These are phyloP conservation scores for Saccharomyces mikatae DNA, from an alignment of 805 yeast genomes.

Conservation along the genomic window DNA sequence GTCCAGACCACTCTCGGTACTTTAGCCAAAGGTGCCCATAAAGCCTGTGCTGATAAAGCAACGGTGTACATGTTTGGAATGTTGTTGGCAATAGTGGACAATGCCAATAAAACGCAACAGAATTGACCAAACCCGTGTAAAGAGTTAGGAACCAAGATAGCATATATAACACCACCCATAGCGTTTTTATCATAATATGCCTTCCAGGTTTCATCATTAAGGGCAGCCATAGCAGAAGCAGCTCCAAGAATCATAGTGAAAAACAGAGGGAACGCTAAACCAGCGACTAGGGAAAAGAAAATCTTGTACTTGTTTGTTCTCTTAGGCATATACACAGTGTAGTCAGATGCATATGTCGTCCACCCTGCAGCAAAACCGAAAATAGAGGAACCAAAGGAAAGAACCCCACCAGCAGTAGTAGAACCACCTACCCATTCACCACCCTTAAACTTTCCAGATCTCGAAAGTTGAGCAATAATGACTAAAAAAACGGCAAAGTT, in stretches of 20 bases:
- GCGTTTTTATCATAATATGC: slow-evolving; percentile 45
- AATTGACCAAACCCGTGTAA: slow-evolving; percentile 85
- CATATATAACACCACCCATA: slow-evolving; percentile 76
- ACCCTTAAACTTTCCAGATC: slow-evolving; percentile 52
- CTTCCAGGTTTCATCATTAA: slow-evolving; percentile 38
- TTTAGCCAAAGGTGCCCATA: slow-evolving; percentile 61
- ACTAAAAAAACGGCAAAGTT: slow-evolving; percentile 63
- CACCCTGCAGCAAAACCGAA: slow-evolving; percentile 92
- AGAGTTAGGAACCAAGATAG: slow-evolving; percentile 68
- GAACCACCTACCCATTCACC: slow-evolving; percentile 48
- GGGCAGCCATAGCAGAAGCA: slow-evolving; percentile 69
- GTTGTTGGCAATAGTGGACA: slow-evolving; percentile 84
- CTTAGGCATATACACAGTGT: slow-evolving; percentile 76
- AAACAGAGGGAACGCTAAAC: slow-evolving; percentile 58
- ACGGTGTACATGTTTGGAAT: slow-evolving; percentile 89
- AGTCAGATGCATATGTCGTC: slow-evolving; percentile 92
- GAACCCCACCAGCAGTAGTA: slow-evolving; percentile 65
- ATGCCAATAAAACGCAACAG: slow-evolving; percentile 72
- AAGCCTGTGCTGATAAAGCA: slow-evolving; percentile 76
- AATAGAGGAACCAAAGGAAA: slow-evolving; percentile 74
- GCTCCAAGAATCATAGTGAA: slow-evolving; percentile 78
- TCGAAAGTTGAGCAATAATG: slow-evolving; percentile 67
- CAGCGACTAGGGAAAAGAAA: slow-evolving; percentile 54
- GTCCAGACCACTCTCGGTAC: slow-evolving; percentile 85
- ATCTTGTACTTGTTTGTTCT: slow-evolving; percentile 50